Percentiles rank a stretch among this genome's conserved stretches.
phyloP scores from a whole-genome alignment of 2,329 filamentous ascomycete species.

The Colletotrichum sp. region DNA sequence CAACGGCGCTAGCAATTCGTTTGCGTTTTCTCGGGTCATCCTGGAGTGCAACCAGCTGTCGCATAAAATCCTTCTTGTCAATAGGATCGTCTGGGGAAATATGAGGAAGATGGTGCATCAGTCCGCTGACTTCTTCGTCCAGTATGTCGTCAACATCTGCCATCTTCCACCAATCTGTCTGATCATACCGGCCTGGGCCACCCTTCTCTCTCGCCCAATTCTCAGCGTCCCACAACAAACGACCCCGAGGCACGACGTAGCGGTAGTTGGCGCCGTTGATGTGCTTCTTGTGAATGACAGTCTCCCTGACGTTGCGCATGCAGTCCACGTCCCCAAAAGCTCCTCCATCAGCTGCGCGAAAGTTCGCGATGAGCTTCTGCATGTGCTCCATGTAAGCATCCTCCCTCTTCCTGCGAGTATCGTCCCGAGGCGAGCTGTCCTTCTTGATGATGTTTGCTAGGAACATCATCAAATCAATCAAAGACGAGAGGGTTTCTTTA shows the following conservation, averaged over 20 bases:
- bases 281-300: neutral
- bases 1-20: neutral
- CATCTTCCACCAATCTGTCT: slow-evolving; percentile 3
- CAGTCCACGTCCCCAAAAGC: neutral
- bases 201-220: neutral
- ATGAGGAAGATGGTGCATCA: neutral
- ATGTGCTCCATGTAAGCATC: slow-evolving; percentile 14
- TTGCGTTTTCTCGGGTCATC: neutral
- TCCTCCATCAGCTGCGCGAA: neutral
- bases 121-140: neutral
- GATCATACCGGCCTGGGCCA: neutral
- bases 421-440: neutral
- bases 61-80: neutral
- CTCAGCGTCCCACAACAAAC: neutral
- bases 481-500: slow-evolving; percentile 14
- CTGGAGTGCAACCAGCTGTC: neutral
- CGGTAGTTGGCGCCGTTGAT: neutral
- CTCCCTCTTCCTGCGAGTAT: neutral
- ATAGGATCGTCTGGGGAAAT: neutral
- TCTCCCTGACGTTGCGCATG: neutral
- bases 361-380: slow-evolving; percentile 1
- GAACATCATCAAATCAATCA: slow-evolving; percentile 26
- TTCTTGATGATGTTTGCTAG: neutral
- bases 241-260: neutral
- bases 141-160: neutral